Percentiles rank a stretch among this genome's conserved stretches.
phyloP scores from a whole-genome alignment of 2,329 filamentous ascomycete species.

The Monilinia fructicola region DNA sequence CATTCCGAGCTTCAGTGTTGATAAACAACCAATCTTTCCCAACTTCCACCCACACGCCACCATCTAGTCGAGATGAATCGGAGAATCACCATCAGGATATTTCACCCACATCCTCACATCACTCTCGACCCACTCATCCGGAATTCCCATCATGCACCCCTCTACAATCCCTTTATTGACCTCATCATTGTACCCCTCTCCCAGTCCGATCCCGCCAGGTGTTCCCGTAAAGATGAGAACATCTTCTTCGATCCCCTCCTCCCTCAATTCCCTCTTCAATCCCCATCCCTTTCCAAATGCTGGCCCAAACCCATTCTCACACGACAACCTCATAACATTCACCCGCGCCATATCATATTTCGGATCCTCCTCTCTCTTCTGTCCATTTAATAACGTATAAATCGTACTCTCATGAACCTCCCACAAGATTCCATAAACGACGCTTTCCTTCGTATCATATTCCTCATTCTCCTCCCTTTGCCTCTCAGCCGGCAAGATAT shows the following conservation, averaged over 20 bases:
- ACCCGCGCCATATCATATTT: not conserved
- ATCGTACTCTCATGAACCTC: constrained; percentile 1
- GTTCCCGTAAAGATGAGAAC: not conserved
- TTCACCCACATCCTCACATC: constrained; percentile 19
- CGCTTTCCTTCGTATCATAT: not conserved
- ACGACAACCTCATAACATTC: not conserved
- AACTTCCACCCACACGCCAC: not conserved
- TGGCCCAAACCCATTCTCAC: not conserved
- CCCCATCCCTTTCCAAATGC: constrained; percentile 17
- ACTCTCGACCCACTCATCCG: constrained; percentile 16
- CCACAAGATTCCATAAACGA: constrained; percentile 1
- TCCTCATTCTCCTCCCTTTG: not conserved
- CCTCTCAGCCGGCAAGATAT: not conserved
- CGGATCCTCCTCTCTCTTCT: not conserved
- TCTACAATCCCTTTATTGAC: constrained; percentile 15
- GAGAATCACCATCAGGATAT: not conserved
- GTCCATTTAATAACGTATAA: not conserved
- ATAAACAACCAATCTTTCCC: not conserved
- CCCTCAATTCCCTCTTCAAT: not conserved
- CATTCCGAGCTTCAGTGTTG: not conserved
- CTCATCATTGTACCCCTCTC: not conserved
- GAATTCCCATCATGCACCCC: constrained; percentile 9
- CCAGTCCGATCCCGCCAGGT: not conserved
- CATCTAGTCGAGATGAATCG: not conserved
- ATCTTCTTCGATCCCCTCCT: not conserved